Percentiles rank a stretch among this genome's conserved stretches.
Evolutionary conservation across 2,329 filamentous ascomycete genomes (phyloP).

Genomic region (Phoma sp.): DNA sequence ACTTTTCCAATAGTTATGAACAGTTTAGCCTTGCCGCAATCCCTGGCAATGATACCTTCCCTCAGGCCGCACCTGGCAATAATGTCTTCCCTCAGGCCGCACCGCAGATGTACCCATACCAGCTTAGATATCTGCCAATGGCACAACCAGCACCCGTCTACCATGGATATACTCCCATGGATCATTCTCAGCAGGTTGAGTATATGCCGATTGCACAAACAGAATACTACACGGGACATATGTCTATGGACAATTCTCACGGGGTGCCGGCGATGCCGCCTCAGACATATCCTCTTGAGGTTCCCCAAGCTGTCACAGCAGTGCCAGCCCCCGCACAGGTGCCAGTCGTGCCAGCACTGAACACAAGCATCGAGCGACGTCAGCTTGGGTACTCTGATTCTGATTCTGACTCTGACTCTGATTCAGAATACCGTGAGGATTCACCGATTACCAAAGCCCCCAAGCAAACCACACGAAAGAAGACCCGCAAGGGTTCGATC

Average conservation of each 20-base stretch:
- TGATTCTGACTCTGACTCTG: too few relatives aligned
- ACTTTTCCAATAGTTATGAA: not conserved
- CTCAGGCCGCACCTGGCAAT: not conserved
- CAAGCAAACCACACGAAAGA: not conserved
- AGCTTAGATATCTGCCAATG: not conserved
- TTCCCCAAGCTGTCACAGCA: not conserved
- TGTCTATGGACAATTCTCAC: too few relatives aligned
- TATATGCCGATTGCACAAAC: too few relatives aligned
- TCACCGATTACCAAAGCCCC: not conserved
- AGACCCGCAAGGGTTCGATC: conserved; percentile 1
- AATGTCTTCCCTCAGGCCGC: not conserved
- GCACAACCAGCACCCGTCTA: not conserved
- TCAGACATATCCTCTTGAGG: not conserved
- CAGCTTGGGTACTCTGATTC: too few relatives aligned
- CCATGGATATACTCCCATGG: not conserved
- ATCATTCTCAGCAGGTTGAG: too few relatives aligned
- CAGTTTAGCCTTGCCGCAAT: not conserved
- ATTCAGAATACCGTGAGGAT: too few relatives aligned
- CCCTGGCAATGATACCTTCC: not conserved
- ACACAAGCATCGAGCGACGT: too few relatives aligned
- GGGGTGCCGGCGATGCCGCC: too few relatives aligned
- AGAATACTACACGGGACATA: too few relatives aligned
- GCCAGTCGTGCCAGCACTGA: too few relatives aligned
- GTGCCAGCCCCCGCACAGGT: too few relatives aligned
- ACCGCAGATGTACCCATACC: not conserved